phyloP scores from a whole-genome alignment of 805 yeast species.

The Monosporozyma siamensis region DNA sequence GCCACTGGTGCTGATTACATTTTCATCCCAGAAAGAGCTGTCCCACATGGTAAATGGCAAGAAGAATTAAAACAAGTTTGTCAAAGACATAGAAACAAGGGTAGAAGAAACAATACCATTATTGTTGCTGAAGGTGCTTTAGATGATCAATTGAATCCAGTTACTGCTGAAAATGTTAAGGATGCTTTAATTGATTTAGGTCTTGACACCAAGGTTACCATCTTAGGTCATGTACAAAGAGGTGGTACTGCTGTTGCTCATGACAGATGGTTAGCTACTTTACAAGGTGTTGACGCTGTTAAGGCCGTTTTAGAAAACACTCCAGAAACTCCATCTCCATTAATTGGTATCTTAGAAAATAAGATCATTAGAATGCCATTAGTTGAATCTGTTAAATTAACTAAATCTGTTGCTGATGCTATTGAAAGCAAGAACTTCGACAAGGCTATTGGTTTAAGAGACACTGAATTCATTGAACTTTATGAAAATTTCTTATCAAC shows the following conservation, averaged over 20 bases:
- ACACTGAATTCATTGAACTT: constrained; percentile 78
- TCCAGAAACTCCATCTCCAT: constrained; percentile 87
- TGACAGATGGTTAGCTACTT: constrained; percentile 83
- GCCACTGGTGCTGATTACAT: constrained; percentile 94
- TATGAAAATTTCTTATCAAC: constrained; percentile 63
- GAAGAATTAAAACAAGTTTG: constrained; percentile 70
- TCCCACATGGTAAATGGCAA: constrained; percentile 65
- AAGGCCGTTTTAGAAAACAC: constrained; percentile 82
- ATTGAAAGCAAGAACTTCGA: constrained; percentile 72
- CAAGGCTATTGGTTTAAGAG: constrained; percentile 79
- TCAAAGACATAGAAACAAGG: constrained; percentile 68
- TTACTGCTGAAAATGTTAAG: constrained; percentile 71
- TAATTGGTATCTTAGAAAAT: constrained; percentile 85
- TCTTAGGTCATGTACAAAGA: constrained; percentile 95
- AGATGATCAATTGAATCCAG: constrained; percentile 69
- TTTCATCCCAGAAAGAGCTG: constrained; percentile 91
- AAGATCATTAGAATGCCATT: constrained; percentile 76
- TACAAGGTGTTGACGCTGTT: constrained; percentile 97
- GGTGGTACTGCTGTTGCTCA: constrained; percentile 98
- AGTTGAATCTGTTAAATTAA: constrained; percentile 80
- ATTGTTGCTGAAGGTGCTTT: constrained; percentile 98
- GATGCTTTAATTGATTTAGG: constrained; percentile 76
- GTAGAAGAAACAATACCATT: constrained; percentile 90
- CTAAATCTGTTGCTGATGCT: constrained; percentile 85
- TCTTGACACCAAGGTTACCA: constrained; percentile 88